Evolutionary conservation across 768 basidiomycete species (phyloP).

Genomic region (Saitozyma podzolica): DNA sequence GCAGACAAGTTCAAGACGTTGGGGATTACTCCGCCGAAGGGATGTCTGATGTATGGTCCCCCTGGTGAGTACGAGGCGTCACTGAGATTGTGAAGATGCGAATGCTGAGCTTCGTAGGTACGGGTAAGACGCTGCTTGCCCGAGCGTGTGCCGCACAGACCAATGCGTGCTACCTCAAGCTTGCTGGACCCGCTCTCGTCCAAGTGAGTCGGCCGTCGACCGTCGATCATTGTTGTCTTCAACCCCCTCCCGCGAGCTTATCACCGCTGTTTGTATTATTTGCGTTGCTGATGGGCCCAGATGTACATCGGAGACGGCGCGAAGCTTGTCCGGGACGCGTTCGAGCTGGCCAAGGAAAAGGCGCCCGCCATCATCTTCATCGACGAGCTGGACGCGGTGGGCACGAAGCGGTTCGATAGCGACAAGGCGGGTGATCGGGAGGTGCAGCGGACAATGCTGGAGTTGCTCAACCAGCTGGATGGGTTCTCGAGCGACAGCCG

Average conservation of each 20-base stretch:
- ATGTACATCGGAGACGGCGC: conserved; percentile 99
- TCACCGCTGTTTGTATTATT: background rate
- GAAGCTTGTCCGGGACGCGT: conserved; percentile 96
- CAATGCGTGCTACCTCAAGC: conserved; percentile 95
- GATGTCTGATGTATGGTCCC: conserved; percentile 97
- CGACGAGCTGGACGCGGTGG: conserved; percentile 97
- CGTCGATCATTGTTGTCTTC: too few species aligned
- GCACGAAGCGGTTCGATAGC: conserved; percentile 96
- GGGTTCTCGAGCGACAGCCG: conserved; percentile 95
- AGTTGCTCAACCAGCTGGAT: conserved; percentile 94
- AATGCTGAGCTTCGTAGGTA: conserved; percentile 58
- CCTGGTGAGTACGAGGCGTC: conserved; percentile 63
- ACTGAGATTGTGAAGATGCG: conserved; percentile 1
- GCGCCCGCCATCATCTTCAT: conserved; percentile 99
- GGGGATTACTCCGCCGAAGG: conserved; percentile 97
- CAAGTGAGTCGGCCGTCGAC: conserved; percentile 57
- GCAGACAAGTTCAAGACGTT: conserved; percentile 96
- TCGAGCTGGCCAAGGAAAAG: conserved; percentile 96
- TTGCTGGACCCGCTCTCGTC: conserved; percentile 94
- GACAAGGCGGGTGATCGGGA: conserved; percentile 99
- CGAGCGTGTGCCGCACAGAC: conserved; percentile 98
- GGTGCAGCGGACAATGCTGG: conserved; percentile 99
- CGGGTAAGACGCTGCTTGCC: conserved; percentile 94
- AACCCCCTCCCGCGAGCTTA: too few species aligned
- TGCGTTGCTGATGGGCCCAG: conserved; percentile 25